Conservation (phyloP, 495 filamentous ascomycete species). For the Penicillium psychrofluorescens region DNA sequence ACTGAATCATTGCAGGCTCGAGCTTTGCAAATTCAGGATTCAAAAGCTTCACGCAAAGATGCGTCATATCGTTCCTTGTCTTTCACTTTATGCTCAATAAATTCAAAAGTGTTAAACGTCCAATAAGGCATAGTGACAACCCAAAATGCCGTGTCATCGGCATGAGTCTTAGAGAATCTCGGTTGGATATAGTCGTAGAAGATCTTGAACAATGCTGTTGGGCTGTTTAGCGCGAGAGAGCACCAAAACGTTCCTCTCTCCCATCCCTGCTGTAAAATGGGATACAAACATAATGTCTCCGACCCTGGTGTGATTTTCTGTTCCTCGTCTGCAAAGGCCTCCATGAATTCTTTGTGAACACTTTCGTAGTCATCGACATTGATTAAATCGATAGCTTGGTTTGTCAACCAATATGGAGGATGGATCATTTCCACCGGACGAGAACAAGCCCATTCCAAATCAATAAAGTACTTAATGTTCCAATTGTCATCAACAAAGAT, state of each 20-base stretch:
- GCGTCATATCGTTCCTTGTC: conserved; percentile 16
- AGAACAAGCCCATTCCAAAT: conserved; percentile 25
- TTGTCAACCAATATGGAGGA: conserved; percentile 21
- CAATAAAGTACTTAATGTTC: conserved; percentile 19
- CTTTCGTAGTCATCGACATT: conserved; percentile 5
- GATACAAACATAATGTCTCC: background rate
- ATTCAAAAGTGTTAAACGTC: conserved; percentile 4
- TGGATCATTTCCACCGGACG: conserved; percentile 16
- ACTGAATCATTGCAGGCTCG: background rate
- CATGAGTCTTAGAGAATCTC: conserved; percentile 9
- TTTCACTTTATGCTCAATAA: conserved; percentile 9
- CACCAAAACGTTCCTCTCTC: conserved; percentile 19
- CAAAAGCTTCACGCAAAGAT: conserved; percentile 9
- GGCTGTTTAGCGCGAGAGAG: conserved; percentile 15
- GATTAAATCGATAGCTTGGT: conserved; percentile 13
- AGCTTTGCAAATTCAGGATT: background rate
- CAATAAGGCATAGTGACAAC: conserved; percentile 16
- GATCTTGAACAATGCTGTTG: conserved; percentile 8
- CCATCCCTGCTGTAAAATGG: conserved; percentile 10
- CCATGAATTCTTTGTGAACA: conserved; percentile 12
- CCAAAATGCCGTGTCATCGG: conserved; percentile 5
- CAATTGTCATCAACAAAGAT: conserved; percentile 18
- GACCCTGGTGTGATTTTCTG: background rate
- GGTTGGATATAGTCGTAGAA: conserved; percentile 24
- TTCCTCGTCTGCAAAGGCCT: conserved; percentile 7